Evolutionary conservation across 2,329 filamentous ascomycete genomes (phyloP).

Genomic region (Aspergillus quadricinctus): DNA sequence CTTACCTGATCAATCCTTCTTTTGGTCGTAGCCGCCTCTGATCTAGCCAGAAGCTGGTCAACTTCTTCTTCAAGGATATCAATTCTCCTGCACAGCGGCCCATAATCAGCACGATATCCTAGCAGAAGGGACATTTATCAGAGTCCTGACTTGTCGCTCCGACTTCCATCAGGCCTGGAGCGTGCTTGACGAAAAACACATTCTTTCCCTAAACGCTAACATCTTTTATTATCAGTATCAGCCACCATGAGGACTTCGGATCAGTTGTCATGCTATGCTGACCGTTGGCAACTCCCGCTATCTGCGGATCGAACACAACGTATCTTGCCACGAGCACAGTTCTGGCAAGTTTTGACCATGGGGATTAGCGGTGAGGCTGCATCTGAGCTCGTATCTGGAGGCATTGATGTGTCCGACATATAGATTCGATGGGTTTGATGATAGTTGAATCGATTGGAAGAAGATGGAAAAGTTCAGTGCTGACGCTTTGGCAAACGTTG

Average conservation of each 20-base stretch:
- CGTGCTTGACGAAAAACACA: conserved; percentile 34
- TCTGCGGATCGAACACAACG: conserved; percentile 14
- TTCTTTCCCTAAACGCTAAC: conserved; percentile 32
- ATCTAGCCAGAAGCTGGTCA: conserved; percentile 5
- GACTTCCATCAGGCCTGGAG: conserved; percentile 31
- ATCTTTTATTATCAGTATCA: conserved; percentile 18
- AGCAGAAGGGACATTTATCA: neutral
- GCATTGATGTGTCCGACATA: neutral
- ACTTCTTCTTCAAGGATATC: conserved; percentile 31
- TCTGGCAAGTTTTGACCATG: conserved; percentile 12
- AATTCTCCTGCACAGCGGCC: conserved; percentile 21
- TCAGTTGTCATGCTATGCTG: neutral
- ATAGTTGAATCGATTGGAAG: neutral
- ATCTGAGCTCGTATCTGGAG: neutral
- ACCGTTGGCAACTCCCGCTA: conserved; percentile 15
- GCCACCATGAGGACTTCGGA: neutral
- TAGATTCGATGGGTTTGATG: neutral
- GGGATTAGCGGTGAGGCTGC: neutral
- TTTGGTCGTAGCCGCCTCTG: neutral
- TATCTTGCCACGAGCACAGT: conserved; percentile 20
- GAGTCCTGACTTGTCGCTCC: conserved; percentile 29
- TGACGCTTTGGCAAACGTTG: neutral
- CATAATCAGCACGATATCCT: conserved; percentile 1
- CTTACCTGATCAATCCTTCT: too few species aligned
- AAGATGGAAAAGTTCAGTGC: neutral